Percentiles rank a stretch among this genome's conserved stretches.
Conservation (phyloP, 75 land plant species). For the Chamaecyparis obtusa region DNA sequence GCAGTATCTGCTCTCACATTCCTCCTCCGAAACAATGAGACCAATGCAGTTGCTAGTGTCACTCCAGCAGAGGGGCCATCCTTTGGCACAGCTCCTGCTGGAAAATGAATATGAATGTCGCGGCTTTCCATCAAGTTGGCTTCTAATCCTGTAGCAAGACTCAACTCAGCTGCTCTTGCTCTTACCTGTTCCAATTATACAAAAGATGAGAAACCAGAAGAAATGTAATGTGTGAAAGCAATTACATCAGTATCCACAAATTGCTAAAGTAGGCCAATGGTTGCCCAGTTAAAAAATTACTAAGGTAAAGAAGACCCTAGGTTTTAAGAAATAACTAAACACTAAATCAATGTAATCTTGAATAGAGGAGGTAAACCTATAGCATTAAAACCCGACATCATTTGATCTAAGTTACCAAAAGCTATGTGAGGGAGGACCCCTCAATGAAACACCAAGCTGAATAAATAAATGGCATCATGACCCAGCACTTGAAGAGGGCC, state of each 20-base stretch:
- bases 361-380: neutral
- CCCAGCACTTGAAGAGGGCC: neutral
- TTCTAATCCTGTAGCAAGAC: slow-evolving; percentile 50
- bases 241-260: neutral
- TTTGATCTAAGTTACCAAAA: neutral
- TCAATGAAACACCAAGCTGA: neutral
- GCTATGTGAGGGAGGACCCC: neutral
- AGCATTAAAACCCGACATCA: neutral
- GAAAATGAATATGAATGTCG: slow-evolving; percentile 97
- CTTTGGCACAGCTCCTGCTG: slow-evolving; percentile 97
- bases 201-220: neutral
- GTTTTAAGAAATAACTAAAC: neutral
- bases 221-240: neutral
- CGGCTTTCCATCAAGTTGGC: slow-evolving; percentile 70
- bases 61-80: slow-evolving; percentile 99
- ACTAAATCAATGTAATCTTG: neutral
- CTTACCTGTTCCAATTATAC: slow-evolving; percentile 53
- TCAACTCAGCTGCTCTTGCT: slow-evolving; percentile 84
- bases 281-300: neutral
- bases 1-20: slow-evolving; percentile 88
- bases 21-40: slow-evolving; percentile 74
- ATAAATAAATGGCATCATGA: neutral
- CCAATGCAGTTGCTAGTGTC: slow-evolving; percentile 88
- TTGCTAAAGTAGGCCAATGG: neutral
- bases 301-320: neutral